Evolutionary conservation across 495 filamentous ascomycete species (phyloP).

Genomic region (Penicillium daleae): DNA sequence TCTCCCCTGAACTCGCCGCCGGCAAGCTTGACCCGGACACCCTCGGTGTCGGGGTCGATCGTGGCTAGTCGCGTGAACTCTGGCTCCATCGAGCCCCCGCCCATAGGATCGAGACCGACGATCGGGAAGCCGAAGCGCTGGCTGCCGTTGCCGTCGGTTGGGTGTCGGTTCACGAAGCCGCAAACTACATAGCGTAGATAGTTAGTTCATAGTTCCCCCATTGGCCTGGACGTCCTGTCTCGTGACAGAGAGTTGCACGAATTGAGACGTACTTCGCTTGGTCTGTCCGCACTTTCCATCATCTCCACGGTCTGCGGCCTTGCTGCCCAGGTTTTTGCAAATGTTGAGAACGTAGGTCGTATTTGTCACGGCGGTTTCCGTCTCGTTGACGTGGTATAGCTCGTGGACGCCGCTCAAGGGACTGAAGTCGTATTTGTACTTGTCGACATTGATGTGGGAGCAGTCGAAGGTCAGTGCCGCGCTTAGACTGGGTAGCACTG

Average conservation of each 20-base stretch:
- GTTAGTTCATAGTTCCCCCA: background rate
- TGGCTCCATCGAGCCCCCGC: conserved; percentile 59
- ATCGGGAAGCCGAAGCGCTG: conserved; percentile 62
- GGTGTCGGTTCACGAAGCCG: conserved; percentile 62
- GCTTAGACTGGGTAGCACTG: conserved; percentile 44
- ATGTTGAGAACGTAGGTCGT: conserved; percentile 90
- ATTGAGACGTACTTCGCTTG: conserved; percentile 39
- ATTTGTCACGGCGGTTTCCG: conserved; percentile 57
- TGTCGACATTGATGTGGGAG: conserved; percentile 58
- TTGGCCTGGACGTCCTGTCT: background rate
- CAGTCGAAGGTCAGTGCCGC: conserved; percentile 63
- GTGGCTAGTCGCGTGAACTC: conserved; percentile 65
- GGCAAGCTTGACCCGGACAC: conserved; percentile 68
- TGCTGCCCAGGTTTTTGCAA: conserved; percentile 65
- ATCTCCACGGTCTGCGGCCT: conserved; percentile 58
- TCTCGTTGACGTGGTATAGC: conserved; percentile 60
- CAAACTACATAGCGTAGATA: conserved; percentile 62
- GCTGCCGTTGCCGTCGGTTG: conserved; percentile 43
- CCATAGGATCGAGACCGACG: conserved; percentile 65
- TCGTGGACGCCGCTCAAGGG: conserved; percentile 74
- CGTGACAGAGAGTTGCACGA: background rate
- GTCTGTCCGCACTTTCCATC: conserved; percentile 64
- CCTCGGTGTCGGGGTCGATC: conserved; percentile 64
- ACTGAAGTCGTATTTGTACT: conserved; percentile 65
- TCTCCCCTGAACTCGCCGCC: conserved; percentile 63